Conservation (phyloP, 768 basidiomycete species). For the Mycena vulgaris region DNA sequence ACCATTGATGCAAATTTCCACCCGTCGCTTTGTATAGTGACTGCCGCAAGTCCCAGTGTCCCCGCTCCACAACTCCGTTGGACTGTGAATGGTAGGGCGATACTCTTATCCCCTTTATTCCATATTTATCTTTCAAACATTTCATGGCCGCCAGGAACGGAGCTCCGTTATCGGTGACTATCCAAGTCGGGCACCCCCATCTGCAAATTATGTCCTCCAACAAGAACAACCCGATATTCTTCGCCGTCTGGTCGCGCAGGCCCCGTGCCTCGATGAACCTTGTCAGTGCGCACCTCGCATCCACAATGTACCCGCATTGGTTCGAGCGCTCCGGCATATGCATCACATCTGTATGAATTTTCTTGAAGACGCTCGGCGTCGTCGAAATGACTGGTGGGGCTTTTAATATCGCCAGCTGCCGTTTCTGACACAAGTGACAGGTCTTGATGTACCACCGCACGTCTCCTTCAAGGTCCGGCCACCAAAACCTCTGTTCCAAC, state of each 20-base stretch:
- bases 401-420: constrained; percentile 39
- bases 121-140: constrained; percentile 39
- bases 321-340: constrained; percentile 38
- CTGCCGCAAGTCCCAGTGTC: constrained; percentile 48
- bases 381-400: constrained; percentile 47
- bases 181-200: constrained; percentile 55
- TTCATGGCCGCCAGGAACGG: constrained; percentile 46
- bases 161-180: no score
- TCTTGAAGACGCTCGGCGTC: constrained; percentile 45
- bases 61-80: constrained; percentile 55
- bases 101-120: constrained; percentile 58
- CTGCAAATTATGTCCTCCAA: constrained; percentile 51
- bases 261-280: constrained; percentile 42
- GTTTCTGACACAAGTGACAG: constrained; percentile 51
- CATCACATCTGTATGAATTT: constrained; percentile 49
- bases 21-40: constrained; percentile 40
- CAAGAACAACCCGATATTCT: constrained; percentile 43
- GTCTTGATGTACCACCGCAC: constrained; percentile 50
- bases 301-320: constrained; percentile 43
- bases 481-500: constrained; percentile 41
- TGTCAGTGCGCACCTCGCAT: constrained; percentile 43
- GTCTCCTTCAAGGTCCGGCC: constrained; percentile 42
- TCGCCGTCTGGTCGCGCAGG: constrained; percentile 41
- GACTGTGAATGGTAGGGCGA: constrained; percentile 59
- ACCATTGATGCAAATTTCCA: constrained; percentile 43